Base-by-base conservation (phyloP, 2,329 filamentous ascomycete species). In the Samsoniella hepiali region DNA sequence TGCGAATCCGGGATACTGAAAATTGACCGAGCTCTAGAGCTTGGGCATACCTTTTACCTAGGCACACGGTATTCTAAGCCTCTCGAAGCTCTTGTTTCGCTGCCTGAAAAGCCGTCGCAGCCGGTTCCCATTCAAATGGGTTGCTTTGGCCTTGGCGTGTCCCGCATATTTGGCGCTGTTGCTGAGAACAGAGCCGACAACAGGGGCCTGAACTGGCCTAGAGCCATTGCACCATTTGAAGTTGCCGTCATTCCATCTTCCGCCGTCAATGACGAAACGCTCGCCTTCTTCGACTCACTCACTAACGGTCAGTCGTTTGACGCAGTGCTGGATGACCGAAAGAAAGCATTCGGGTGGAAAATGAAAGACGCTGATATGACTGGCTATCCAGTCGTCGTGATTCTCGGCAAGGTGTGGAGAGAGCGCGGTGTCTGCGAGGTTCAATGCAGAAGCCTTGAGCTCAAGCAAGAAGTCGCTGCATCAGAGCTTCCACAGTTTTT, bases 31-130 rank as follows among this genome's bases (percentile, higher is more conserved):
- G 91, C 93, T 8, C 88, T 98, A 57, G 95, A 99, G 76, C 82
- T 98, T 17, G 95, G 92, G 1, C 95, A 99, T 75, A 98, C 95
- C 0, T 99, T 99, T 77, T 88, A 96, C 74, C 87, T 99, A 1
- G 93, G 94, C 11, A 93, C 91, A 1, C 86, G 93, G 36, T 99
- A 99, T 78, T 93, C 90, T 31, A 81, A 85, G 27, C 89, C 92
- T 0, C 81, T 99, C 0, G 78, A 83, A 8, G 90, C 91, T 1
- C 81, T 76, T 1, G 83, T 95, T 2, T 77, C 79, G 5, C 66
- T 76, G 3, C 72, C 76, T 13, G 65, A 67, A 47, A 66, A 54
- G 6, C 69, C 72, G 27, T 69, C 69, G 11, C 68, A 67, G 34
- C 68, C 66, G 3, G 80, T 86, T 0, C 81, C 87, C 0, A 83